Conservation (phyloP, 805 yeast species). For the Candida jianshihensis region DNA sequence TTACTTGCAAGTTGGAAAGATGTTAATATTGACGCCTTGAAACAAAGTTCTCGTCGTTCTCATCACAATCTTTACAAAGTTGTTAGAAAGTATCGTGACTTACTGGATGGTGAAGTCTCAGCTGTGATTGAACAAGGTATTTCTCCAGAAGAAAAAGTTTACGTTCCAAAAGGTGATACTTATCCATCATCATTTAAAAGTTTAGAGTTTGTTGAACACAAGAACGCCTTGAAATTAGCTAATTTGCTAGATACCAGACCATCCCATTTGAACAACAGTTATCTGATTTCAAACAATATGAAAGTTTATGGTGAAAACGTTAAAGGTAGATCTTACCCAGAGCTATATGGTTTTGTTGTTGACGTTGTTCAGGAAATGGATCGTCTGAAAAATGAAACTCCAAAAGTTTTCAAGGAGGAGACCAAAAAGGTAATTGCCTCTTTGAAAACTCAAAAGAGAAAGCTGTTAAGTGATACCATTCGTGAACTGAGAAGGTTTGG, state of each 20-base stretch:
- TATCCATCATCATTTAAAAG: slow-evolving; percentile 5
- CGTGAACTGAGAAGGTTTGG: slow-evolving; percentile 75
- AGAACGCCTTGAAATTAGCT: slow-evolving; percentile 18
- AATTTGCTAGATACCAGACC: slow-evolving; percentile 53
- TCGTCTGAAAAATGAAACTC: slow-evolving; percentile 69
- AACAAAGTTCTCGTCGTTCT: slow-evolving; percentile 87
- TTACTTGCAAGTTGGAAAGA: slow-evolving; percentile 96
- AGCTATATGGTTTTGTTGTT: slow-evolving; percentile 46
- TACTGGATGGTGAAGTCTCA: slow-evolving; percentile 46
- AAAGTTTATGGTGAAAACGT: slow-evolving; percentile 33
- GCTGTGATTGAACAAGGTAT: slow-evolving; percentile 56
- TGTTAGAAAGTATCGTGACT: slow-evolving; percentile 70
- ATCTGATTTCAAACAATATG: slow-evolving; percentile 51
- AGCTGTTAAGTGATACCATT: slow-evolving; percentile 68
- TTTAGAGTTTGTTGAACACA: slow-evolving; percentile 8
- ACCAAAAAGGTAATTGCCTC: slow-evolving; percentile 65
- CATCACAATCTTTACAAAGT: slow-evolving; percentile 79
- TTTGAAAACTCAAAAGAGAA: slow-evolving; percentile 74
- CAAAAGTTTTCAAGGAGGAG: slow-evolving; percentile 60
- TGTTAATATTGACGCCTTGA: slow-evolving; percentile 85
- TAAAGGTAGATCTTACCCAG: slow-evolving; percentile 33
- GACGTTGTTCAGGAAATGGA: slow-evolving; percentile 53
- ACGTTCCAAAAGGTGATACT: slow-evolving; percentile 2
- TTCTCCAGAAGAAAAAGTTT: slow-evolving; percentile 17
- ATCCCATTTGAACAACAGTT: slow-evolving; percentile 43